phyloP scores from a whole-genome alignment of 495 filamentous ascomycete species.

The Elaphomyces granulatus region DNA sequence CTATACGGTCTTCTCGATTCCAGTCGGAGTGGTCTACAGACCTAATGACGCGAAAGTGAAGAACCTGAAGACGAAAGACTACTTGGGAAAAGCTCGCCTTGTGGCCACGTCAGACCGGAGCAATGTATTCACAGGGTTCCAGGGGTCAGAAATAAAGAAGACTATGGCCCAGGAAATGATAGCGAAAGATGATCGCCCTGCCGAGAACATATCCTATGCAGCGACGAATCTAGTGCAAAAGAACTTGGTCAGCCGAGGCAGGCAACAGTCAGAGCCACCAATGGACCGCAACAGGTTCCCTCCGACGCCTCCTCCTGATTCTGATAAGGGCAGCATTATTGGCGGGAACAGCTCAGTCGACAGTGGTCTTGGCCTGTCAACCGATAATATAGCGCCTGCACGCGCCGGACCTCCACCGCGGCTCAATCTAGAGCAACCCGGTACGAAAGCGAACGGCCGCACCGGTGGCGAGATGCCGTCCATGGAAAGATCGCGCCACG shows the following conservation, averaged over 20 bases:
- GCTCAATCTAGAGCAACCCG: slow-evolving; percentile 26
- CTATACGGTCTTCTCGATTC: slow-evolving; percentile 98
- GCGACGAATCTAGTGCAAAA: slow-evolving; percentile 84
- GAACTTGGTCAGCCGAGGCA: slow-evolving; percentile 53
- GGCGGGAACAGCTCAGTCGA: slow-evolving; percentile 11
- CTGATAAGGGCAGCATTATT: slow-evolving; percentile 34
- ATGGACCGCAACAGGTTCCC: slow-evolving; percentile 81
- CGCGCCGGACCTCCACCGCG: slow-evolving; percentile 26
- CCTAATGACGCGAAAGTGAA: slow-evolving; percentile 97
- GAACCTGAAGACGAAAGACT: slow-evolving; percentile 93
- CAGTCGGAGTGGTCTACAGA: slow-evolving; percentile 85
- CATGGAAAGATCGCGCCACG: slow-evolving; percentile 31
- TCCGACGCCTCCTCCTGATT: slow-evolving; percentile 88
- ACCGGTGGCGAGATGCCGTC: slow-evolving; percentile 8
- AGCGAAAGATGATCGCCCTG: slow-evolving; percentile 56
- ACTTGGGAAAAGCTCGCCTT: slow-evolving; percentile 83
- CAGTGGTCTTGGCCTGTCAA: slow-evolving; percentile 8
- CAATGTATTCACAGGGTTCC: slow-evolving; percentile 65
- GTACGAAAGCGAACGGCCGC: slow-evolving; percentile 17
- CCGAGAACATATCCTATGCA: slow-evolving; percentile 73
- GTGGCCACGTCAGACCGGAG: slow-evolving; percentile 77
- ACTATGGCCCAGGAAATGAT: slow-evolving; percentile 16
- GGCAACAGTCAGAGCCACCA: slow-evolving; percentile 68
- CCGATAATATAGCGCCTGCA: slow-evolving; percentile 19
- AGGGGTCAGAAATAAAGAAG: slow-evolving; percentile 59